phyloP scores from a whole-genome alignment of 2,329 filamentous ascomycete genomes.

The Ophiostoma pallidulum region DNA sequence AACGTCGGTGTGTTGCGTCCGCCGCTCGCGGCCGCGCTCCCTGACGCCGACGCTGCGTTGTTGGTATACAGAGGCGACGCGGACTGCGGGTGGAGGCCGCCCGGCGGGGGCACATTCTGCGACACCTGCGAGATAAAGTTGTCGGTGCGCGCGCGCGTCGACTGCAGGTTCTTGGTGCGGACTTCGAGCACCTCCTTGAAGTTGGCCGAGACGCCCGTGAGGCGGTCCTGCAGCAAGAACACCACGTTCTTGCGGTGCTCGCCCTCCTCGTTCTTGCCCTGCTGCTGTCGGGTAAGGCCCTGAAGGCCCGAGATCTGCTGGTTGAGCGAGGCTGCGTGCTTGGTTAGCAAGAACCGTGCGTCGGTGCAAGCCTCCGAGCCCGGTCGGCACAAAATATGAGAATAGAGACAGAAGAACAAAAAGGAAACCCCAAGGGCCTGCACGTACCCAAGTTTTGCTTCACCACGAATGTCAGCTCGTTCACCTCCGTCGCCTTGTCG shows the following conservation, averaged over 20 bases:
- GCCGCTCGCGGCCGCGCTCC: slow-evolving; percentile 49
- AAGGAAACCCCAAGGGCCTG: too few relatives aligned
- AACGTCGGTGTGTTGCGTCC: slow-evolving; percentile 16
- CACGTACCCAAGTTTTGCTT: slow-evolving; percentile 17
- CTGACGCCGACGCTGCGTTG: slow-evolving; percentile 54
- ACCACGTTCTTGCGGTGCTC: slow-evolving; percentile 98
- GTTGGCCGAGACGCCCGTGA: slow-evolving; percentile 85
- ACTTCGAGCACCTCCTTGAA: slow-evolving; percentile 98
- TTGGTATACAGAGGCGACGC: slow-evolving; percentile 81
- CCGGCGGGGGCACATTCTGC: slow-evolving; percentile 57
- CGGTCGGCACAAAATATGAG: too few relatives aligned
- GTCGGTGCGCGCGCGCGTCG: slow-evolving; percentile 81
- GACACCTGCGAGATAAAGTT: slow-evolving; percentile 92
- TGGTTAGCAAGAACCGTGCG: too few relatives aligned
- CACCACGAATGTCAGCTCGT: slow-evolving; percentile 80
- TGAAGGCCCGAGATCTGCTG: slow-evolving; percentile 82
- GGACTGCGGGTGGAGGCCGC: slow-evolving; percentile 37
- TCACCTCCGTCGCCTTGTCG: slow-evolving; percentile 92
- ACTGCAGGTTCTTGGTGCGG: slow-evolving; percentile 95
- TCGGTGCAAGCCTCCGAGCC: too few relatives aligned
- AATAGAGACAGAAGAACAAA: too few relatives aligned
- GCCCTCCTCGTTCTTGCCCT: slow-evolving; percentile 65
- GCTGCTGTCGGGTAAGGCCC: slow-evolving; percentile 63
- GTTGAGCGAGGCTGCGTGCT: slow-evolving; percentile 56
- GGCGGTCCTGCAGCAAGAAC: slow-evolving; percentile 78